Conservation (phyloP, 139 green algal species). For the Picochlorum sp. region DNA sequence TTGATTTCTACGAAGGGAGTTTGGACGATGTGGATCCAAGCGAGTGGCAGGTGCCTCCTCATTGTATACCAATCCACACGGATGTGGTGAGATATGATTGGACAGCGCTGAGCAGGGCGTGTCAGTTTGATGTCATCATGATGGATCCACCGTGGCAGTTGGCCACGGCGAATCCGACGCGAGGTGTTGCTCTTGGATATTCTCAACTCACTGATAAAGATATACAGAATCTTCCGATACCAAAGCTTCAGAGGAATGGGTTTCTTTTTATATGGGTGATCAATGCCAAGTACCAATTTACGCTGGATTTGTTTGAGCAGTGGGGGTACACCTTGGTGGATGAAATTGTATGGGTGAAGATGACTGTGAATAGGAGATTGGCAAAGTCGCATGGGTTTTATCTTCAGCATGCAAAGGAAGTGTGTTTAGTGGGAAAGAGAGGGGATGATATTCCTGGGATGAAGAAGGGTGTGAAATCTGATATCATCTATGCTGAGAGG, state of each 20-base stretch:
- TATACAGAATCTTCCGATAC: conserved; percentile 73
- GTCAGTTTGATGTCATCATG: conserved; percentile 75
- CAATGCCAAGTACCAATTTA: conserved; percentile 90
- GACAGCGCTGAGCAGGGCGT: conserved; percentile 32
- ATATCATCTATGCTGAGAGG: conserved; percentile 78
- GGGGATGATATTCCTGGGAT: conserved; percentile 37
- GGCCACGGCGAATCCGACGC: conserved; percentile 85
- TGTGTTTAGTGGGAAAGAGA: conserved; percentile 73
- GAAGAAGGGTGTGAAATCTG: conserved; percentile 37
- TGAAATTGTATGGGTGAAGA: conserved; percentile 93
- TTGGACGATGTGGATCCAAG: conserved; percentile 68
- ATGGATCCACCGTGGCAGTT: conserved; percentile 95
- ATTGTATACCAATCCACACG: conserved; percentile 84
- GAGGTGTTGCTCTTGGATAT: conserved; percentile 85
- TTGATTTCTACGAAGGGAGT: conserved; percentile 47
- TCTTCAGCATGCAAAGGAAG: conserved; percentile 89
- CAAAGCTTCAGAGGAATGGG: conserved; percentile 60
- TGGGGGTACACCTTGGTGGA: conserved; percentile 93
- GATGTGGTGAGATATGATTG: conserved; percentile 90
- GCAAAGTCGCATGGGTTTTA: conserved; percentile 93
- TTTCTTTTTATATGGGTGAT: conserved; percentile 94
- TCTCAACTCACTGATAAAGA: conserved; percentile 75
- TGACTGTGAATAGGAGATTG: conserved; percentile 82
- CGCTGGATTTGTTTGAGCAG: conserved; percentile 75
- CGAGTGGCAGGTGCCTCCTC: conserved; percentile 78